phyloP scores from a whole-genome alignment of 2,329 filamentous ascomycete species.

The Lecanicillium sp. region DNA sequence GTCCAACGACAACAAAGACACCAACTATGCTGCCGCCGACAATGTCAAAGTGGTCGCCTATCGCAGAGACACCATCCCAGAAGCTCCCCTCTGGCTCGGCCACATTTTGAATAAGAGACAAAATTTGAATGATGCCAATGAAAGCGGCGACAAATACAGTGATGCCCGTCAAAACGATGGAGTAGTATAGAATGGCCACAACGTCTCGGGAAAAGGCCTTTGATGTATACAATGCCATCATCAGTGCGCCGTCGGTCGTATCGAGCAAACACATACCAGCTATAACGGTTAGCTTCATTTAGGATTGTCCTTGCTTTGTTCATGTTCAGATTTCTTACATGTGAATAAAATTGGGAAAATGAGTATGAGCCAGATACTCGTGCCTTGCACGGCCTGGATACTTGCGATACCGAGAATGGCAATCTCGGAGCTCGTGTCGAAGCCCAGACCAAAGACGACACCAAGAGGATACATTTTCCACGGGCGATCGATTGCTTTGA shows the following conservation, averaged over 20 bases:
- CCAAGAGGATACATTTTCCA: constrained; percentile 98
- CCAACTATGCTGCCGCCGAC: constrained; percentile 84
- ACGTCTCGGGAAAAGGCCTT: constrained; percentile 70
- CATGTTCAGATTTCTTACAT: constrained; percentile 37
- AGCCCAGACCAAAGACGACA: constrained; percentile 83
- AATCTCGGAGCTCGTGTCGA: constrained; percentile 93
- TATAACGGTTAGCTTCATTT: constrained; percentile 28
- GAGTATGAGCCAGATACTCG: constrained; percentile 87
- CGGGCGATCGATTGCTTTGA: constrained; percentile 65
- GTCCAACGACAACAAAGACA: constrained; percentile 71
- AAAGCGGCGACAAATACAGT: constrained; percentile 79
- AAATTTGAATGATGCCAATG: constrained; percentile 78
- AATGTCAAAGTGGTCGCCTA: constrained; percentile 77
- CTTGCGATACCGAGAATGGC: constrained; percentile 86
- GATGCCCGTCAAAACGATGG: constrained; percentile 75
- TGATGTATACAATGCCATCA: constrained; percentile 89
- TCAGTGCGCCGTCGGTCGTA: constrained; percentile 85
- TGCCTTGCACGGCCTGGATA: constrained; percentile 78
- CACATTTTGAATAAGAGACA: constrained; percentile 72
- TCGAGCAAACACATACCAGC: constrained; percentile 94
- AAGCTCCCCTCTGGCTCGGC: constrained; percentile 69
- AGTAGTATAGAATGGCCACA: constrained; percentile 92
- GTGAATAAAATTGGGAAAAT: constrained; percentile 90
- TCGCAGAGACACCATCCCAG: constrained; percentile 78
- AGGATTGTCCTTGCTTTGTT: background rate